Base-by-base conservation (phyloP, 208 protist species). In the Trypanosoma lewisi region DNA sequence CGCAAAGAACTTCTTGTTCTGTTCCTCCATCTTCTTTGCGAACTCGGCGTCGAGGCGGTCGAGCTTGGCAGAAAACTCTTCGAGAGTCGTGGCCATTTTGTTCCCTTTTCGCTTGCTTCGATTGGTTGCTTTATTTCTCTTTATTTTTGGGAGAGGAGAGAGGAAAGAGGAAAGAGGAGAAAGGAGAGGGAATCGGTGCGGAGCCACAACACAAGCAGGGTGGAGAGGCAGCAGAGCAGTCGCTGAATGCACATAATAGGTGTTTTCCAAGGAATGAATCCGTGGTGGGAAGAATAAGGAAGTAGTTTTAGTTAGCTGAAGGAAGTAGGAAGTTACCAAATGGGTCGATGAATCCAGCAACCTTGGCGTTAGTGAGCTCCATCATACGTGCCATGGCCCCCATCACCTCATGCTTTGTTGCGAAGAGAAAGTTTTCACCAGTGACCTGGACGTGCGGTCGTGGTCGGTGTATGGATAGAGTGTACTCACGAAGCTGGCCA, bases 1-100 rank as follows among this genome's bases (percentile, higher is more conserved):
- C 48, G 87, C 86, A 65, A 96, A 96, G 78, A 96, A 94, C 75
- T 91, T 93, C 72, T 91, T 89, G 81, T 94, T 94, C 78, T 94
- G 90, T 60, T 94, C 87, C 76, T 94, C 87, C 88, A 96, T 94
- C 83, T 94, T 94, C 78, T 91, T 92, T 47, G 76, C 76, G 58
- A 94, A 93, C 83, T 96, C 90, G 41, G 80, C 80, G 68, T 94
- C 87, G 61, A 96, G 83, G 77, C 85, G 87, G 73, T 96, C 87
- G 39, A 96, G 90, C 83, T 94, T 96, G 48, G 80, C 73, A 60
- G 85, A 63, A 49, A 96, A 93, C 62, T 95, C 86, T 70, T 95
- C 85, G 64, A 84, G 82, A 63, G 89, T 95, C 59, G 88, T 95
- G 50, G 62, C 62, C 62, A 67, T 67, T 2, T 27, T 65, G n/a